Conservation (phyloP, 352 stramenopile species). For the Lagenidium giganteum region DNA sequence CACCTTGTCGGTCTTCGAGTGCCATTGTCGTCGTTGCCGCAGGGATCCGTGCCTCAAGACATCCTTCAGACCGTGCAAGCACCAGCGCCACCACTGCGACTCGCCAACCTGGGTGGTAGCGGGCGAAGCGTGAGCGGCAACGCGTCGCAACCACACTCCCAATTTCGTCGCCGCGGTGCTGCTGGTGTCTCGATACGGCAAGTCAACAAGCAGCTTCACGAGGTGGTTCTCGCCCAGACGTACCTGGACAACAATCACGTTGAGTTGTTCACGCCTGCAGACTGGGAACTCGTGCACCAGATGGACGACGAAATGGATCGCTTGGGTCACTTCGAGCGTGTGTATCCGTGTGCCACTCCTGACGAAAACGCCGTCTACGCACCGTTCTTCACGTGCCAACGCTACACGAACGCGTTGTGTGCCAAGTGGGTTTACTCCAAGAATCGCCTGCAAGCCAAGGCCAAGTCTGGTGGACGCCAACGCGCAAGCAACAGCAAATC, state of each 20-base stretch:
- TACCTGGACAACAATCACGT: conserved; percentile 43
- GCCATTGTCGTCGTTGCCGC: conserved; percentile 21
- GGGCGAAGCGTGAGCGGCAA: too few species aligned
- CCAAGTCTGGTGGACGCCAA: too few species aligned
- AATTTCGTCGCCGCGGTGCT: too few species aligned
- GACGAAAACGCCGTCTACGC: conserved; percentile 23
- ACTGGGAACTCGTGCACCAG: conserved; percentile 54
- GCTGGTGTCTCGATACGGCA: conserved; percentile 10
- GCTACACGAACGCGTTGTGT: conserved; percentile 58
- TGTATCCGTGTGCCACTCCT: conserved; percentile 36
- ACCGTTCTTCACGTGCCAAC: conserved; percentile 51
- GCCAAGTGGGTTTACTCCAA: conserved; percentile 54
- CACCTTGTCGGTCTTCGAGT: conserved; percentile 70
- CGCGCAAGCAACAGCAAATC: too few species aligned
- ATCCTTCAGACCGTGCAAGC: background rate
- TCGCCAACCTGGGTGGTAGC: too few species aligned
- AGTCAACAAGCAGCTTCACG: conserved; percentile 48
- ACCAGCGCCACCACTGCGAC: background rate
- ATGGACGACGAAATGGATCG: conserved; percentile 78
- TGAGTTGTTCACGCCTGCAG: conserved; percentile 37
- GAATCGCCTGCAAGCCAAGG: background rate
- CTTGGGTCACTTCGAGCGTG: conserved; percentile 61
- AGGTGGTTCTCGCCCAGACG: conserved; percentile 40
- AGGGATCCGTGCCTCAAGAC: conserved; percentile 15
- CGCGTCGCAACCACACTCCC: too few species aligned